These are phyloP conservation scores for Suhomyces sp. DNA, from an alignment of 805 yeast genomes.

Conservation along the genomic window DNA sequence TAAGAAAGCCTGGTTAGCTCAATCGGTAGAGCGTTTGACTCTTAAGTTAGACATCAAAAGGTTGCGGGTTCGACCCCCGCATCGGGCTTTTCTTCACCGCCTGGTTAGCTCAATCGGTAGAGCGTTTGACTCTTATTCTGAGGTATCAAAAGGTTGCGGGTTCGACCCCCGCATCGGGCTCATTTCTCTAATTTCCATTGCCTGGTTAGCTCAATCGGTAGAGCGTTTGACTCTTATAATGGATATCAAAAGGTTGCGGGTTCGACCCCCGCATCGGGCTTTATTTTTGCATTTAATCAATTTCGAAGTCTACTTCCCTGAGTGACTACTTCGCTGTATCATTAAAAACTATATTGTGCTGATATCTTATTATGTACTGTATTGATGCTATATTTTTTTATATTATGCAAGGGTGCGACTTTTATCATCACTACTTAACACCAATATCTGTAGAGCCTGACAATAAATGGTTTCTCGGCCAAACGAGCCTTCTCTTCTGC, in stretches of 20 bases:
- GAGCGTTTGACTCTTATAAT: conserved; percentile 13
- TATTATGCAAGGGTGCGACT: conserved; percentile 1
- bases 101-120: conserved; percentile 15
- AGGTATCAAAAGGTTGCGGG: conserved; percentile 19
- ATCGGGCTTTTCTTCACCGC: too few species aligned
- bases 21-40: conserved; percentile 15
- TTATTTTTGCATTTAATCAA: conserved; percentile 6
- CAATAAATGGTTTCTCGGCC: conserved; percentile 23
- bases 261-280: conserved; percentile 21
- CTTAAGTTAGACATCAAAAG: conserved; percentile 13
- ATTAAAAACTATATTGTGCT: too few species aligned
- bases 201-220: conserved; percentile 15
- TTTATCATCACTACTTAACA: too few species aligned
- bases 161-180: conserved; percentile 22
- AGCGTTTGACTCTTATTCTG: conserved; percentile 13
- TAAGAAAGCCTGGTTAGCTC: conserved; percentile 7
- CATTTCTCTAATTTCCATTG: conserved; percentile 8
- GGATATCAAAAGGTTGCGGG: conserved; percentile 18
- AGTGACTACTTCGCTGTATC: too few species aligned
- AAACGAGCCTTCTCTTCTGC: conserved; percentile 33
- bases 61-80: conserved; percentile 19
- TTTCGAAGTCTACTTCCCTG: too few species aligned
- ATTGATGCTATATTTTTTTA: conserved; percentile 3
- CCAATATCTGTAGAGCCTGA: conserved; percentile 30
- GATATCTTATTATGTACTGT: too few species aligned